phyloP scores from a whole-genome alignment of 1,139 yeast species.

The Pneumocystis murina region DNA sequence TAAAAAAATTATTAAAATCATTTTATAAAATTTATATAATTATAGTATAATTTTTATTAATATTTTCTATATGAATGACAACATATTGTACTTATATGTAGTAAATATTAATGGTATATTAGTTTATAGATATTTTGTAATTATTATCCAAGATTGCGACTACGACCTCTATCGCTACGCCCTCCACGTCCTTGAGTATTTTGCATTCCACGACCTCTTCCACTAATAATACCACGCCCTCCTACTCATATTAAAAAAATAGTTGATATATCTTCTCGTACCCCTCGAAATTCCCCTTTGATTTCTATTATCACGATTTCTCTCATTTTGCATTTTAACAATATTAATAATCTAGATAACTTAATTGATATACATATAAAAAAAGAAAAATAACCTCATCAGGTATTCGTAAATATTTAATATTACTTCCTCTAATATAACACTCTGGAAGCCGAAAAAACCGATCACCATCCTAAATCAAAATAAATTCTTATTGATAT shows the following conservation, averaged over 20 bases:
- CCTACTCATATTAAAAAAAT: not conserved
- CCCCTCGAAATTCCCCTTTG: slow-evolving; percentile 11
- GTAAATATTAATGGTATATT: not conserved
- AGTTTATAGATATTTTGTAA: not conserved
- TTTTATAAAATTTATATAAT: not conserved
- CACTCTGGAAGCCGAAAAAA: slow-evolving; percentile 60
- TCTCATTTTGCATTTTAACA: slow-evolving; percentile 38
- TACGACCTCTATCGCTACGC: slow-evolving; percentile 12
- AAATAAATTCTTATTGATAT: slow-evolving; percentile 2
- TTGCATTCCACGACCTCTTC: slow-evolving; percentile 14
- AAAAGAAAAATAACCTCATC: slow-evolving; percentile 25
- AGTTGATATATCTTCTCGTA: not conserved
- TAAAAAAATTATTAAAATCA: not conserved
- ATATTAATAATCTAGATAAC: slow-evolving; percentile 56
- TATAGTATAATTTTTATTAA: too few relatives aligned
- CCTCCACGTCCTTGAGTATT: slow-evolving; percentile 15
- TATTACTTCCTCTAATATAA: slow-evolving; percentile 71
- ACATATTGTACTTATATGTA: not conserved
- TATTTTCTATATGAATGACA: not conserved
- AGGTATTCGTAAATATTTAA: slow-evolving; percentile 48
- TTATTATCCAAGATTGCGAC: not conserved
- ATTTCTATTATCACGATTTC: slow-evolving; percentile 24
- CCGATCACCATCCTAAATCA: slow-evolving; percentile 37
- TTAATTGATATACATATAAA: slow-evolving; percentile 20
- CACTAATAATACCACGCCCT: slow-evolving; percentile 13